Base-by-base conservation (phyloP, 2,329 filamentous ascomycete genomes). In the Mycosphaerella arachidis region DNA sequence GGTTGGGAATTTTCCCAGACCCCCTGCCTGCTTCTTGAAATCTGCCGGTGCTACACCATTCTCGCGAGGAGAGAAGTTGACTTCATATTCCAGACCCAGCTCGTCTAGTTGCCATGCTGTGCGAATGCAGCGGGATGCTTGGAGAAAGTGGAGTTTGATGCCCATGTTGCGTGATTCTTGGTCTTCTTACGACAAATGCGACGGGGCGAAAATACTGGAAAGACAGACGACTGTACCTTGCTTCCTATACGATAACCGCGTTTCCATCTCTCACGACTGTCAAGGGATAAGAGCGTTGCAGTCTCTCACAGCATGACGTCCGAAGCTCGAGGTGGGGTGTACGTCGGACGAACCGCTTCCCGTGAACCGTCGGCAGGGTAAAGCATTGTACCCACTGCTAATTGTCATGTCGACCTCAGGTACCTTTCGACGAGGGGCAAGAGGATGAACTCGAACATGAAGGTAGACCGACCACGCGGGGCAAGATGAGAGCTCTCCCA, bases 91-190 rank as follows among this genome's bases (percentile, higher is more conserved):
- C 6, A 79, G 71, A 6, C 68, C 68, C 0, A 80, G 71, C 58
- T 79, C 77, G 62, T 79, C 75, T 6, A 81, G 73, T 6, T 79
- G 72, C 78, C 77, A 81, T 51, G 78, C 78, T 37, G 71, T 75
- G 16, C 76, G 75, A 52, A 79, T 78, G 56, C 68, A 72, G 57
- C 77, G 73, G 2, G 78, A 81, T 51, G 77, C 75, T 69, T 80
- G 76, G 9, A 81, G 74, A 64, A 81, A 80, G 67, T 74, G 78
- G 31, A 81, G 74, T 1, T 76, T 80, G 54, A 80, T 58, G 51
- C 35, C 40, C 40, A 46, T 55, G n/a, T 55, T 48, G 52, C 48
- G 29, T 33, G 27, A 18, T 43, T 5, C 7, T 8, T n/a, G 13
- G 13, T 43, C 13, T 43, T n/a, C 24, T 24, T 24, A 24, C 24